Evolutionary conservation across 805 yeast species (phyloP), one percentile per base, ranked within the genome.

Genomic region (Ogataea parapolymorpha): DNA sequence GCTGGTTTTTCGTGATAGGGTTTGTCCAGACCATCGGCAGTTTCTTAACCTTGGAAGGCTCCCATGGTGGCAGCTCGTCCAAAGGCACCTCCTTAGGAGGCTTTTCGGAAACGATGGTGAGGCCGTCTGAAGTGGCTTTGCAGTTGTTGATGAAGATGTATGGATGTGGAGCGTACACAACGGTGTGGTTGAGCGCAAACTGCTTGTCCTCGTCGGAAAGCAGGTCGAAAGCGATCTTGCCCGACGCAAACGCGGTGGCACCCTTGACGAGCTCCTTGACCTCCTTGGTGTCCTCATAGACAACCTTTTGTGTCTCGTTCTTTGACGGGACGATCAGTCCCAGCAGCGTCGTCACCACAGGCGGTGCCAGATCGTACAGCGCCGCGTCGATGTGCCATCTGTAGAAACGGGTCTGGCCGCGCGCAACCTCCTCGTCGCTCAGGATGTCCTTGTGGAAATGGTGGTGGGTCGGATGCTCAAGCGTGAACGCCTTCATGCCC

Each of bases 321-420:
- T 75, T 67, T 15, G 82, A 77, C 6, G 95, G 95, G 12, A 85
- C 91, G 55, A 80, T 75, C 47, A 88, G 79, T 3, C 95, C 96
- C 38, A 88, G 70, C 46, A 88, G 71, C 2, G 95, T 87, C 11
- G 96, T 88, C 26, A 82, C 85, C 51, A 83, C 77, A 23, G 96
- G 96, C 22, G 96, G 95, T 12, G 90, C 78, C 52, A 87, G 72
- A 26, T 78, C 95, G 56, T 88, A 88, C 29, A 88, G 72, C 4
- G 96, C 96, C 26, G 93, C 82, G 63, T 88, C 96, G 50, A 88
- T 86, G 65, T 88, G 96, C 96, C 96, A 88, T 66, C 96, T 77
- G 74, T 87, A 88, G 62, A 81, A 88, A 54, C 95, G 74, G 2
- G 96, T 88, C 61, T 76, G 75, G 37, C 80, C 77, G 17, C 75